Percentiles rank a stretch among this genome's conserved stretches.
Conservation (phyloP, 2,329 filamentous ascomycete genomes). For the Achaetomium macrosporum region DNA sequence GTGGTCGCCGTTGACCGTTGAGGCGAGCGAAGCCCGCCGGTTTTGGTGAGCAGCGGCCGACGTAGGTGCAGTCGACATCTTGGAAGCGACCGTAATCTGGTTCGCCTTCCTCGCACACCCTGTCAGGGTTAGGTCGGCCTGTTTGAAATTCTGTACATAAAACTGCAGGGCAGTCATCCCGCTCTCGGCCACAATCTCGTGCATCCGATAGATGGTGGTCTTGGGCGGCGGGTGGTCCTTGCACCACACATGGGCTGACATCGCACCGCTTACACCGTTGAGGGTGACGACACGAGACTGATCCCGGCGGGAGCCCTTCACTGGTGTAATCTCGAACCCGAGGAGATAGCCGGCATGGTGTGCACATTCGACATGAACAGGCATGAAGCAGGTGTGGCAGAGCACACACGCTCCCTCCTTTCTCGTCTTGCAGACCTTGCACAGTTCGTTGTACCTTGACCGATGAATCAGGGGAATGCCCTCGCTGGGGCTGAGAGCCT, state of each 20-base stretch:
- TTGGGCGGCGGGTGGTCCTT: slow-evolving; percentile 76
- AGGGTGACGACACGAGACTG: slow-evolving; percentile 74
- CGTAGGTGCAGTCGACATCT: slow-evolving; percentile 38
- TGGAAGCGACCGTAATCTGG: slow-evolving; percentile 60
- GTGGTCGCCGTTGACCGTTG: slow-evolving; percentile 26
- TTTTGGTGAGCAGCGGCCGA: slow-evolving; percentile 38
- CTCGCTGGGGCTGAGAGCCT: slow-evolving; percentile 77
- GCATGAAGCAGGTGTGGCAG: slow-evolving; percentile 66
- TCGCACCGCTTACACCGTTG: slow-evolving; percentile 72
- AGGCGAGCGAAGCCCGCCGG: slow-evolving; percentile 51
- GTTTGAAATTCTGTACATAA: slow-evolving; percentile 86
- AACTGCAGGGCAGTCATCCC: slow-evolving; percentile 77
- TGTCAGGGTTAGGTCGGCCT: slow-evolving; percentile 83
- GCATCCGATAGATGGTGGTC: slow-evolving; percentile 68
- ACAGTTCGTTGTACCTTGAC: slow-evolving; percentile 67
- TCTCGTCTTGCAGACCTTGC: slow-evolving; percentile 78
- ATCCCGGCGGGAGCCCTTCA: slow-evolving; percentile 83
- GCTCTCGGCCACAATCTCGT: slow-evolving; percentile 65
- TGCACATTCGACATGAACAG: slow-evolving; percentile 86
- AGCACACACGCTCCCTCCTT: slow-evolving; percentile 71
- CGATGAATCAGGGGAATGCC: slow-evolving; percentile 78
- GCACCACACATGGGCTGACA: slow-evolving; percentile 86
- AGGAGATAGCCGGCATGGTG: slow-evolving; percentile 75
- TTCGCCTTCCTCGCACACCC: slow-evolving; percentile 92
- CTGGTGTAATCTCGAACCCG: slow-evolving; percentile 83